Evolutionary conservation across 148 eudicot genomes (phyloP).

Genomic region (Heliosperma pusillum): DNA sequence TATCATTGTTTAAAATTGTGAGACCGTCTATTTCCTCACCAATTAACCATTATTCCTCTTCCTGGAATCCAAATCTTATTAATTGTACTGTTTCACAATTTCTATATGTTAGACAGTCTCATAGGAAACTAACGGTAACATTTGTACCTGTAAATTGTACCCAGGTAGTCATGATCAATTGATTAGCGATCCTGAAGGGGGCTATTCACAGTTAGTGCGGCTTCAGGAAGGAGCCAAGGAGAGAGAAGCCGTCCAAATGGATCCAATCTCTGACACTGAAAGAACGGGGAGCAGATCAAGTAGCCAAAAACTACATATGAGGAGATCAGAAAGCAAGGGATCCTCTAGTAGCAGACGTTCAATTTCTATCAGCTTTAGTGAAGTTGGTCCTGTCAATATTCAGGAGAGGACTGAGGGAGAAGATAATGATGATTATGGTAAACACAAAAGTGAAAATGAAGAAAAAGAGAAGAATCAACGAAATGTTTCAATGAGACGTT

Average conservation of each 20-base stretch:
- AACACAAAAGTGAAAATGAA: not conserved
- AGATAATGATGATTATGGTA: not conserved
- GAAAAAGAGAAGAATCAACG: constrained; percentile 22
- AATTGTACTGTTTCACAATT: too few species aligned
- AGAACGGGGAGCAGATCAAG: constrained; percentile 37
- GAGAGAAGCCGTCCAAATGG: constrained; percentile 31
- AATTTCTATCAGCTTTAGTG: constrained; percentile 29
- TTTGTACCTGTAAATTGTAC: not conserved
- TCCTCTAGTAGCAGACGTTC: constrained; percentile 54
- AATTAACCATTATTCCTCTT: too few species aligned
- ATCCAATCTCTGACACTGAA: constrained; percentile 20
- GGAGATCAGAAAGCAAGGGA: constrained; percentile 52
- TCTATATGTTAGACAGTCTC: not conserved
- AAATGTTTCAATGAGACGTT: constrained; percentile 40
- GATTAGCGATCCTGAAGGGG: constrained; percentile 60
- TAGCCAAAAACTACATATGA: constrained; percentile 41
- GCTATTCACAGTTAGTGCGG: constrained; percentile 64
- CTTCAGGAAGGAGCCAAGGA: constrained; percentile 57
- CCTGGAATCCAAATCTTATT: too few species aligned
- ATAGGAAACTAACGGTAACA: not conserved
- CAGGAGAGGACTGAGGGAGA: constrained; percentile 29
- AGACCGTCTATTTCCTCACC: too few species aligned
- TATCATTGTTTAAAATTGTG: too few species aligned
- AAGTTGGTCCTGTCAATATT: constrained; percentile 35
- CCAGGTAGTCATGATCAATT: constrained; percentile 67